A percentile compares a stretch with the other conserved stretches of the same genome.
Conservation (phyloP, 345 rosid species). For the Eucalyptus erythrocorys region DNA sequence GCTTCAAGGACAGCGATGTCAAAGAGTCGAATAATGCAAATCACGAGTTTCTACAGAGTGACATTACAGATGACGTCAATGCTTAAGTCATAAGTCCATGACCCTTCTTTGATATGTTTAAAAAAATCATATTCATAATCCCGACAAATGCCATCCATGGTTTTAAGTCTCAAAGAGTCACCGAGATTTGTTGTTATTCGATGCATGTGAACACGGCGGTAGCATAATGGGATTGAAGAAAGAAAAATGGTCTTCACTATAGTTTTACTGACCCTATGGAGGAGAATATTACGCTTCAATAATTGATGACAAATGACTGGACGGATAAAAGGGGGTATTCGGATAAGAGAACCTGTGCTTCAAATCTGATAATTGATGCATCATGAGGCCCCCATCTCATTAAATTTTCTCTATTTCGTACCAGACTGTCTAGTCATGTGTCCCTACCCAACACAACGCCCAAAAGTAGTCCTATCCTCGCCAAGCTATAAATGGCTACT, state of each 20-base stretch:
- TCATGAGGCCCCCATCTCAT: neutral
- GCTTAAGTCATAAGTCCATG: neutral
- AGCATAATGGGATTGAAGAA: neutral
- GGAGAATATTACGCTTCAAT: neutral
- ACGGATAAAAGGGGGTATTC: neutral
- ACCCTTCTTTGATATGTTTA: neutral
- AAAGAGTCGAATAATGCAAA: neutral
- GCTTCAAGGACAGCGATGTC: neutral
- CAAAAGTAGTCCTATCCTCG: neutral
- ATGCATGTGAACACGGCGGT: neutral
- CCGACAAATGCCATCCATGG: neutral
- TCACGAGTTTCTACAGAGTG: neutral
- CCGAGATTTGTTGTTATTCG: neutral
- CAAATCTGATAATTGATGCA: neutral
- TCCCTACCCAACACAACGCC: neutral
- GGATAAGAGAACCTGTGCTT: neutral
- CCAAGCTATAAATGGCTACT: neutral
- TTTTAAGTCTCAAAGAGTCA: neutral
- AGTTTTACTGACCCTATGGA: neutral
- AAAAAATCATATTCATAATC: neutral
- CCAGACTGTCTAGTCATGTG: neutral
- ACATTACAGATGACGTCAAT: neutral
- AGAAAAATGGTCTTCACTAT: neutral
- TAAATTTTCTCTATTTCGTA: neutral
- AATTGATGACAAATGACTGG: neutral